phyloP scores from a whole-genome alignment of 176 grass and related monocot genomes.

The Cenchrus fungigraminus region DNA sequence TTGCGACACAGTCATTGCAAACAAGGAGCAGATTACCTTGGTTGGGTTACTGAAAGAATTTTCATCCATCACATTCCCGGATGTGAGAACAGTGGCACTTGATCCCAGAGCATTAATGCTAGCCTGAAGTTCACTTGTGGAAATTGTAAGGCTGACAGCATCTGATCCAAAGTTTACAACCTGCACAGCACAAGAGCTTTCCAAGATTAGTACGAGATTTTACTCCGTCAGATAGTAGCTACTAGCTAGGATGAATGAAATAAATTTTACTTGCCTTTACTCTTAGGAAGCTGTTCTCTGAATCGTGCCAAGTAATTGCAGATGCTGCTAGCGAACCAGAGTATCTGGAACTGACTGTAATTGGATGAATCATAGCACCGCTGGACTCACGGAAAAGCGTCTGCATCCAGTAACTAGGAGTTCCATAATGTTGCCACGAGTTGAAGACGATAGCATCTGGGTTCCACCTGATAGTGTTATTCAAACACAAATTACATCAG shows the following conservation, averaged over 20 bases:
- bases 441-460: constrained; percentile 77
- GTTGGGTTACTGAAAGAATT: constrained; percentile 74
- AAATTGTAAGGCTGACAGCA: constrained; percentile 60
- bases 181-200: constrained; percentile 28
- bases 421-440: constrained; percentile 68
- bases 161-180: constrained; percentile 78
- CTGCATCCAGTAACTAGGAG: constrained; percentile 86
- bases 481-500: neutral
- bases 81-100: constrained; percentile 67
- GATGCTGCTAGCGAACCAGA: constrained; percentile 64
- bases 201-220: no score
- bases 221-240: neutral
- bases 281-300: constrained; percentile 60
- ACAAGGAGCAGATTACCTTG: constrained; percentile 44
- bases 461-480: constrained; percentile 58
- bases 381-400: constrained; percentile 61
- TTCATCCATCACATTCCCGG: constrained; percentile 60
- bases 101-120: constrained; percentile 40
- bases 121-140: constrained; percentile 57
- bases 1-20: neutral
- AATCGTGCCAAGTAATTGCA: constrained; percentile 80
- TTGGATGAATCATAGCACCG: constrained; percentile 65
- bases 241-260: neutral
- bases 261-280: constrained; percentile 55
- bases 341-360: constrained; percentile 60